Conservation (phyloP, 2,329 filamentous ascomycete genomes). For the Sporothrix phasma region DNA sequence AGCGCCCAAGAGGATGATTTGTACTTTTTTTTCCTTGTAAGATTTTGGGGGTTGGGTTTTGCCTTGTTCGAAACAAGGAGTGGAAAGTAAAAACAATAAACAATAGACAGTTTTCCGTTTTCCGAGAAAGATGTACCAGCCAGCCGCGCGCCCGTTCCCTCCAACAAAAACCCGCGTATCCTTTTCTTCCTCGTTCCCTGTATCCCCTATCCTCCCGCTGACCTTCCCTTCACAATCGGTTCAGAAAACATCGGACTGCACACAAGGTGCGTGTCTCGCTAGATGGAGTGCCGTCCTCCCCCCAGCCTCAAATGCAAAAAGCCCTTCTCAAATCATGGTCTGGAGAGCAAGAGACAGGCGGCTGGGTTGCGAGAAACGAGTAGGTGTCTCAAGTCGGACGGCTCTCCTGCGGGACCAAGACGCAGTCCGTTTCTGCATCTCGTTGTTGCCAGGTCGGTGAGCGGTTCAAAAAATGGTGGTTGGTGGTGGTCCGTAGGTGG, state of each 20-base stretch:
- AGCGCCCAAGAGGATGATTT: background rate
- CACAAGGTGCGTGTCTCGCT: background rate
- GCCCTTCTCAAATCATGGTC: background rate
- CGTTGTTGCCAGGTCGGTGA: background rate
- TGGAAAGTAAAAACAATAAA: conserved; percentile 13
- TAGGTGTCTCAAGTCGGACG: background rate
- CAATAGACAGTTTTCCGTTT: conserved; percentile 18
- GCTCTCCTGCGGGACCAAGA: background rate
- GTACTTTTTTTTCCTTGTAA: conserved; percentile 13
- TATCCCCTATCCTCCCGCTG: background rate
- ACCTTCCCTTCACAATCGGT: background rate
- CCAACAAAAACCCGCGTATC: background rate
- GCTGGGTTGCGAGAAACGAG: background rate
- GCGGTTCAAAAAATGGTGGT: background rate
- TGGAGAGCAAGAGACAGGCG: background rate
- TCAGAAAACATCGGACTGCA: background rate
- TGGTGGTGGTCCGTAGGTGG: background rate
- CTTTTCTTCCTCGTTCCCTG: background rate
- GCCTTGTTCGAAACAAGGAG: conserved; percentile 1
- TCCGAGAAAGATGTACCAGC: conserved; percentile 19
- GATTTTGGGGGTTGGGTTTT: background rate
- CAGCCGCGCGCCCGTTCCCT: conserved; percentile 18
- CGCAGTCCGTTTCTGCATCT: background rate
- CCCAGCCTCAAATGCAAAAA: background rate
- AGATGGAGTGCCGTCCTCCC: background rate